A percentile compares a stretch with the other conserved stretches of the same genome.
phyloP scores from a whole-genome alignment of 495 filamentous ascomycete genomes.

The Penicillium argentinense region DNA sequence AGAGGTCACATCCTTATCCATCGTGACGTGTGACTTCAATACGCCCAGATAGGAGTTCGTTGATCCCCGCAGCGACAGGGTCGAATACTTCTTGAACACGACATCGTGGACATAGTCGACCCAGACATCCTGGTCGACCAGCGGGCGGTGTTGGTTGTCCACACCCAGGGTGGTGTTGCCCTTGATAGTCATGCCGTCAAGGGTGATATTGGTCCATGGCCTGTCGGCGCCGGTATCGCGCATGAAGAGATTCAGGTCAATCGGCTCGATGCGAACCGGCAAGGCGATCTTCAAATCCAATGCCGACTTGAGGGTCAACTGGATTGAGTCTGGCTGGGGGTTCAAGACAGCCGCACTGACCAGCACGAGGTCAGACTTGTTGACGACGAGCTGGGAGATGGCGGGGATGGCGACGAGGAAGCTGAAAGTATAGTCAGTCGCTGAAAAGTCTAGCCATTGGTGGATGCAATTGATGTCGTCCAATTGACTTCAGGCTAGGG shows the following conservation, averaged over 20 bases:
- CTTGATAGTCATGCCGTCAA: slow-evolving; percentile 28
- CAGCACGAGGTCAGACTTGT: slow-evolving; percentile 39
- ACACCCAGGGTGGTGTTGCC: slow-evolving; percentile 39
- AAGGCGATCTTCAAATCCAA: slow-evolving; percentile 37
- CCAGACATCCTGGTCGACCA: slow-evolving; percentile 30
- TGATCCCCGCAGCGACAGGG: slow-evolving; percentile 28
- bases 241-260: slow-evolving; percentile 35
- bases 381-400: slow-evolving; percentile 42
- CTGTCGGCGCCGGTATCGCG: slow-evolving; percentile 24
- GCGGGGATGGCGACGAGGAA: slow-evolving; percentile 45
- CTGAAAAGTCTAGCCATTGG: no score
- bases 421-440: slow-evolving; percentile 21
- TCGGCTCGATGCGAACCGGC: slow-evolving; percentile 38
- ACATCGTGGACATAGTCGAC: slow-evolving; percentile 34
- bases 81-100: slow-evolving; percentile 29
- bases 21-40: slow-evolving; percentile 32
- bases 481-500: no score
- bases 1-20: slow-evolving; percentile 38
- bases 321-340: slow-evolving; percentile 31
- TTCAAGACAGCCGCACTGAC: slow-evolving; percentile 34
- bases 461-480: no score
- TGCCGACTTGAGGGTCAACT: slow-evolving; percentile 34
- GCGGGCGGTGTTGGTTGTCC: slow-evolving; percentile 17
- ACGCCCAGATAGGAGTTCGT: slow-evolving; percentile 38
- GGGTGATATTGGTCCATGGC: slow-evolving; percentile 25